These are phyloP conservation scores for Aspergillus neoniger DNA, from an alignment of 2,329 filamentous ascomycete species.

Conservation along the genomic window DNA sequence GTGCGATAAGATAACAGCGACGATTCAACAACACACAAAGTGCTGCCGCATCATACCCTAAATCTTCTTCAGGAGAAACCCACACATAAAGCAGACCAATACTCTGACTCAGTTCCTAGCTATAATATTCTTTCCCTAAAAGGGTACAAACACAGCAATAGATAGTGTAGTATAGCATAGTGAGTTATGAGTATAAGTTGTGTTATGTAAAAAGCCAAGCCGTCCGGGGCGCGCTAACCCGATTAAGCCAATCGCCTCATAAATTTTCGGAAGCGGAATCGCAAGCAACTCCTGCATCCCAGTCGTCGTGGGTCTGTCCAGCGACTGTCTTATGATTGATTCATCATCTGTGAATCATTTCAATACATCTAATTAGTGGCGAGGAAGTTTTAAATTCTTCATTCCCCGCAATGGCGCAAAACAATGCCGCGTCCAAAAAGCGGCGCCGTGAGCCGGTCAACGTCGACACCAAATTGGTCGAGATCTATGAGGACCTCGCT, in stretches of 20 bases:
- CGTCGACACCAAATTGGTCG: slow-evolving; percentile 49
- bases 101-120: no score
- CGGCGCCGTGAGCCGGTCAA: slow-evolving; percentile 44
- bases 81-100: no score
- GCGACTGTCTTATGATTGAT: not conserved
- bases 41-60: no score
- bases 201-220: no score
- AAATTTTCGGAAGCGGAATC: slow-evolving; percentile 24
- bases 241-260: slow-evolving; percentile 16
- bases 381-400: not conserved
- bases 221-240: slow-evolving; percentile 24
- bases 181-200: no score
- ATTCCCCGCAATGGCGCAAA: slow-evolving; percentile 31
- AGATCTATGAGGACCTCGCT: slow-evolving; percentile 53
- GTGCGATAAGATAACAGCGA: no score
- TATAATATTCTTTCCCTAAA: no score
- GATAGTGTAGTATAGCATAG: no score
- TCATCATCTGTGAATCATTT: not conserved
- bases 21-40: no score
- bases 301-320: slow-evolving; percentile 1
- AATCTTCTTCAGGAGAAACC: no score
- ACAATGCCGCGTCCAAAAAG: slow-evolving; percentile 35
- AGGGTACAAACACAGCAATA: no score
- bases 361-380: not conserved
- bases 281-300: slow-evolving; percentile 8